Percentiles rank a stretch among this genome's conserved stretches.
These are phyloP conservation scores for Aspergillus campestris DNA, from an alignment of 495 filamentous ascomycete genomes.

Conservation along the genomic window DNA sequence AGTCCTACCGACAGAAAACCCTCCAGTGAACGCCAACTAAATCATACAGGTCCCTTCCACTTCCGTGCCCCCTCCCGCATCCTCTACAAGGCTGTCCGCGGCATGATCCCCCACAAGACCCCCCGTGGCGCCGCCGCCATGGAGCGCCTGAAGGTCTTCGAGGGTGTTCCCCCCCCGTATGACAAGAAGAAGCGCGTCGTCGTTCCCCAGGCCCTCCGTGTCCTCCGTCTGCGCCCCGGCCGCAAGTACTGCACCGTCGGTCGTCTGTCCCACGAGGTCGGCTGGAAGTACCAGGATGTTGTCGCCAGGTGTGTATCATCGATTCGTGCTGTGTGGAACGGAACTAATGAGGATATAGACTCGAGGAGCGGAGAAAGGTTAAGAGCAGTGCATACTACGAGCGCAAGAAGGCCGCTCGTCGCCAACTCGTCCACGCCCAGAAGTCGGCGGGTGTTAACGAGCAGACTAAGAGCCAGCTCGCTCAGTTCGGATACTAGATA, in stretches of 20 bases:
- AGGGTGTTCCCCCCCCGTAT: conserved; percentile 97
- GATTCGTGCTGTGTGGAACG: conserved; percentile 28
- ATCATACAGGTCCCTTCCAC: conserved; percentile 80
- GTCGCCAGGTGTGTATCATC: conserved; percentile 73
- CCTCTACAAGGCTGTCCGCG: conserved; percentile 99
- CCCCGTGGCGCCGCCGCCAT: conserved; percentile 90
- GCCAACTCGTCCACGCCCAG: conserved; percentile 82
- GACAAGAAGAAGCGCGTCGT: conserved; percentile 99
- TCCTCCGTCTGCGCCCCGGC: conserved; percentile 91
- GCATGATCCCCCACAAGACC: conserved; percentile 99
- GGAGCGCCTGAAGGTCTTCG: conserved; percentile 98
- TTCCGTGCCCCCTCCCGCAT: conserved; percentile 98
- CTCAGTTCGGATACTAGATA: conserved; percentile 64
- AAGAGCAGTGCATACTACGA: conserved; percentile 99
- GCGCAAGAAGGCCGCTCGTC: conserved; percentile 92
- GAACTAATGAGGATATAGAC: conserved; percentile 43
- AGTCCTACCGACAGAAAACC: conserved; percentile 23
- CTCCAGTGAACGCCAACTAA: conserved; percentile 27
- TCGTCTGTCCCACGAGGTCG: conserved; percentile 94
- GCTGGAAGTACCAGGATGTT: conserved; percentile 99
- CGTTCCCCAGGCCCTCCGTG: conserved; percentile 92
- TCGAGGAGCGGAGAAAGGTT: conserved; percentile 98
- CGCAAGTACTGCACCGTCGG: conserved; percentile 99
- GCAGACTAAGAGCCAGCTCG: conserved; percentile 61
- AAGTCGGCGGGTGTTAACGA: conserved; percentile 82